A percentile compares a stretch with the other conserved stretches of the same genome.
phyloP scores from a whole-genome alignment of 257 asterid genomes.

The Jacaranda mimosifolia region DNA sequence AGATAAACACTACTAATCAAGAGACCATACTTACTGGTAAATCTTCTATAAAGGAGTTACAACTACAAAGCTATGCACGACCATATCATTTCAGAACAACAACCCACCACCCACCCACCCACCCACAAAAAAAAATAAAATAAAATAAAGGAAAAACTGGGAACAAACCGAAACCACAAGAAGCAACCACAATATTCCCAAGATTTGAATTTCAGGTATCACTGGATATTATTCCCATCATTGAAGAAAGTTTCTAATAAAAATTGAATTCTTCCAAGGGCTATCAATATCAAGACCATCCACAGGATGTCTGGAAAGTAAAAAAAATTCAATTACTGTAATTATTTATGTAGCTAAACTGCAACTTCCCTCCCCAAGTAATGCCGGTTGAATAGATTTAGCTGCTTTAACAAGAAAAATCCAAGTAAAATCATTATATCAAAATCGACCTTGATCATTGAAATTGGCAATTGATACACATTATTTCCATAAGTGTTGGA shows the following conservation, averaged over 20 bases:
- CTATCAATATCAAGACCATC: neutral
- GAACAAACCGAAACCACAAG: neutral
- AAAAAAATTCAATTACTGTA: slow-evolving; percentile 3
- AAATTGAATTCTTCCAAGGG: neutral
- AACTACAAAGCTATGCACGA: slow-evolving; percentile 21
- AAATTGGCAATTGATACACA: slow-evolving; percentile 15
- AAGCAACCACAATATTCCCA: neutral
- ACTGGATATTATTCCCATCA: neutral
- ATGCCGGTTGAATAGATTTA: slow-evolving; percentile 23
- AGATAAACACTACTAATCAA: slow-evolving; percentile 33
- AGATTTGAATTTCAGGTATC: slow-evolving; percentile 5
- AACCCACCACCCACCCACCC: neutral
- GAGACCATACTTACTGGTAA: neutral
- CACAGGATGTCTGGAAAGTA: neutral
- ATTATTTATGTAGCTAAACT: slow-evolving; percentile 30
- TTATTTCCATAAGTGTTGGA: neutral
- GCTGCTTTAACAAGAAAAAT: slow-evolving; percentile 13
- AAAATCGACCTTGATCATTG: neutral
- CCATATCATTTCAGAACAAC: slow-evolving; percentile 15
- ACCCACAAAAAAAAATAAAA: neutral
- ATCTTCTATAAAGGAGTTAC: neutral
- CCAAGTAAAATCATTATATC: neutral
- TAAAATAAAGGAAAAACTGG: too few relatives aligned
- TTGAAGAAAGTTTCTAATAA: slow-evolving; percentile 9
- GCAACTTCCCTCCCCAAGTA: neutral